These are phyloP conservation scores for Blastosporella zonata DNA, from an alignment of 1,284 basidiomycete species.

Conservation along the genomic window DNA sequence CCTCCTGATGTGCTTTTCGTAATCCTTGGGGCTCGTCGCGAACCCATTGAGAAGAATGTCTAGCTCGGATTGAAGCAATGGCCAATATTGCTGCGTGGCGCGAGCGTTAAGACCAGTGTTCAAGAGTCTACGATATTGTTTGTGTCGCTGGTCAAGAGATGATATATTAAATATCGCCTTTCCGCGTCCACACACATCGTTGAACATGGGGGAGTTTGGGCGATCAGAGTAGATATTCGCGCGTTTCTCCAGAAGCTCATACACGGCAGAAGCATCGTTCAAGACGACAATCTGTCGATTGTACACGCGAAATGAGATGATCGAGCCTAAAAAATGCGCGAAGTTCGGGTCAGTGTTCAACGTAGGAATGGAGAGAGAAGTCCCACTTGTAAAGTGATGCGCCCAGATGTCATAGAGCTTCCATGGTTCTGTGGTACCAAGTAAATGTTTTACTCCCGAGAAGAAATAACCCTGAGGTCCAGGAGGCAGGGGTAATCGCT, in stretches of 20 bases:
- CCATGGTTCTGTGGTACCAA: constrained; percentile 33
- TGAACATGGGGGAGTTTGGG: constrained; percentile 40
- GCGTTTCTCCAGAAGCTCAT: constrained; percentile 36
- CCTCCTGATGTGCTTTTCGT: constrained; percentile 36
- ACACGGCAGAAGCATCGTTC: constrained; percentile 31
- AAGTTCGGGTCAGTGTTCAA: not conserved
- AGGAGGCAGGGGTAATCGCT: constrained; percentile 29
- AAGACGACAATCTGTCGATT: constrained; percentile 35
- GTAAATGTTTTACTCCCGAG: constrained; percentile 26
- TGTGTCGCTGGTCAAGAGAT: constrained; percentile 33
- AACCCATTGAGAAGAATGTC: constrained; percentile 31
- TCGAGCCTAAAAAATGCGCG: constrained; percentile 21
- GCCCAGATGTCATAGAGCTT: constrained; percentile 37
- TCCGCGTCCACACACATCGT: constrained; percentile 38
- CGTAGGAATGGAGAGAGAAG: not conserved
- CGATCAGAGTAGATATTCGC: constrained; percentile 42
- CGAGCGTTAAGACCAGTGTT: constrained; percentile 33
- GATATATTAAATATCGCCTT: constrained; percentile 39
- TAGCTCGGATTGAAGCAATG: constrained; percentile 33
- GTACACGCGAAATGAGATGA: constrained; percentile 37
- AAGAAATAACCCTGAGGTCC: constrained; percentile 32
- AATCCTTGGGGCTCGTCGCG: constrained; percentile 26
- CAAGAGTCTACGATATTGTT: constrained; percentile 37
- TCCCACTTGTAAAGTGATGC: constrained; percentile 26
- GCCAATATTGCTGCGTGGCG: constrained; percentile 30